Evolutionary conservation across 352 stramenopile genomes (phyloP).

Genomic region (Pythium graminicola): DNA sequence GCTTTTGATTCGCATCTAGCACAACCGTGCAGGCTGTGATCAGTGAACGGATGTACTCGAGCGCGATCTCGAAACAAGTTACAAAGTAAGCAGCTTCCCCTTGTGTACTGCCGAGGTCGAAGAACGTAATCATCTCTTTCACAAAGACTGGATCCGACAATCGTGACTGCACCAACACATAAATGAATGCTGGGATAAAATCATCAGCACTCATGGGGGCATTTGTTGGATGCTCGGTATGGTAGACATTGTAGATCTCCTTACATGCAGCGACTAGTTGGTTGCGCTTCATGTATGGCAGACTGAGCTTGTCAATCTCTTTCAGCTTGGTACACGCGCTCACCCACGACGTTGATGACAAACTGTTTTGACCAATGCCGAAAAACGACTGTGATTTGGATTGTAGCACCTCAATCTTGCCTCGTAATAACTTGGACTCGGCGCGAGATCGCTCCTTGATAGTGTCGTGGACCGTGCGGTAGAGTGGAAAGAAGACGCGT

Average conservation of each 20-base stretch:
- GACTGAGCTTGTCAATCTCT: conserved; percentile 67
- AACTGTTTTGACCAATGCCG: conserved; percentile 58
- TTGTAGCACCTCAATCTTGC: conserved; percentile 77
- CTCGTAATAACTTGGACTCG: conserved; percentile 68
- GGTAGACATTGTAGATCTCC: conserved; percentile 76
- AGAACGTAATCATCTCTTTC: conserved; percentile 77
- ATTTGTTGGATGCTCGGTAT: conserved; percentile 60
- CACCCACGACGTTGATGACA: conserved; percentile 56
- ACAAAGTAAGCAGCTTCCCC: conserved; percentile 85
- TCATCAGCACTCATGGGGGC: conserved; percentile 81
- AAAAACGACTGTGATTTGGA: conserved; percentile 81
- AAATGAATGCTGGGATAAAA: conserved; percentile 86
- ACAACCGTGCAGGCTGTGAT: conserved; percentile 76
- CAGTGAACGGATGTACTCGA: conserved; percentile 84
- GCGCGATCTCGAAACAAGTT: conserved; percentile 80
- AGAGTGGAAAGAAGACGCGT: conserved; percentile 75
- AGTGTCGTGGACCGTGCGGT: conserved; percentile 57
- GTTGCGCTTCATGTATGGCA: conserved; percentile 79
- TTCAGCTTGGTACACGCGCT: conserved; percentile 57
- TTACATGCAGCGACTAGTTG: conserved; percentile 71
- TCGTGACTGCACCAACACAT: conserved; percentile 71
- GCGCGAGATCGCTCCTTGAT: conserved; percentile 48
- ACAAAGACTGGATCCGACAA: conserved; percentile 62
- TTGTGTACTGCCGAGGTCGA: conserved; percentile 55
- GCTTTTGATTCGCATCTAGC: conserved; percentile 53